Base-by-base conservation (phyloP, 345 rosid genomes). In the Anacardium occidentale region DNA sequence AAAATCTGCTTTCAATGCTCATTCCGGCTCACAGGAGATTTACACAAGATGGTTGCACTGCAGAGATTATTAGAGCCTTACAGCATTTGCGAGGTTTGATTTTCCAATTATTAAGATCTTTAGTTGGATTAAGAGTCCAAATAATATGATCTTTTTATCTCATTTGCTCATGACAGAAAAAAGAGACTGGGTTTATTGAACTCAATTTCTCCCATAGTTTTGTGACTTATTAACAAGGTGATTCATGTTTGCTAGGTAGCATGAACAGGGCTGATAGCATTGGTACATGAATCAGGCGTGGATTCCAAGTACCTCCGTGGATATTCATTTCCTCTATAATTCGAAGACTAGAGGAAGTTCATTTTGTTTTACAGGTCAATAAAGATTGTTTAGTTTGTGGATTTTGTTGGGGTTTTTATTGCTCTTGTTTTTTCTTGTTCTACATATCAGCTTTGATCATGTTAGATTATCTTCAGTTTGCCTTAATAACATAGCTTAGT, bases 41-140 rank as follows among this genome's bases (percentile, higher is more conserved):
- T 92, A 64, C 85, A 92, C 85, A 94, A 92, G 87, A 92, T 94
- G 98, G 97, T 90, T 73, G 98, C 97, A 8, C 76, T 94, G 37
- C 99, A 92, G 78, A 90, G 97, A 78, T 70, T 94, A 78, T 79
- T 94, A 83, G 98, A 94, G 77, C 97, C 96, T 24, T 94, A 86
- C 61, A 97, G 98, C 70, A 94, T 94, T 76, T 94, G 98, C 11
- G 98, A 94, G 93, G 98, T 94, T 69, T 0, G 89, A 82, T 51
- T 70, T 48, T 1, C 70, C 24, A 42, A 70, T 56, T 12, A 29
- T 73, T 64, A 29, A 9, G 32, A 21, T 71, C 58, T 47, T 37
- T 17, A 3, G 12, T 48, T 50, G 20, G 25, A 2, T 75, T 61
- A 48, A 29, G 7, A 22, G 17, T 7, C 52, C 32, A 17, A 29